phyloP scores from a whole-genome alignment of 139 green algal genomes.

The Marvania coccoides region DNA sequence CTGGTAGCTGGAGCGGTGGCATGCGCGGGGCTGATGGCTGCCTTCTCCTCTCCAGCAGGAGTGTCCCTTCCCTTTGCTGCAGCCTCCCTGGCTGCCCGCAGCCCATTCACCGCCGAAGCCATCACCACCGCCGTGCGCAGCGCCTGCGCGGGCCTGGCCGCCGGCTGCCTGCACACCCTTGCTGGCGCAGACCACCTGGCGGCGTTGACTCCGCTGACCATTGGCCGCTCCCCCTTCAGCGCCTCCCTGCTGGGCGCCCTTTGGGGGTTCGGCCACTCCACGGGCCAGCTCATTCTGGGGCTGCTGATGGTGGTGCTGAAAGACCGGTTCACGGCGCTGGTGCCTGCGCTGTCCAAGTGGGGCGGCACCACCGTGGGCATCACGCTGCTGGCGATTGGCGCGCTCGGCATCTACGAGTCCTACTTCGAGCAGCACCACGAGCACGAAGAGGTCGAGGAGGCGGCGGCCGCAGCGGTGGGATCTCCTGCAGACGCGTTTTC shows the following conservation, averaged over 20 bases:
- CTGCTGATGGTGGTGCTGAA: constrained; percentile 80
- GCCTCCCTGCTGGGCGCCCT: constrained; percentile 84
- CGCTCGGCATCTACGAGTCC: constrained; percentile 82
- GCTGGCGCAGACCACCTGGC: constrained; percentile 95
- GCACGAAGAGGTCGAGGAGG: background rate
- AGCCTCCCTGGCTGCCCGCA: background rate
- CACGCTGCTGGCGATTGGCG: constrained; percentile 89
- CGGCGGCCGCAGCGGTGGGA: background rate
- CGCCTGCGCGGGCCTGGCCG: constrained; percentile 79
- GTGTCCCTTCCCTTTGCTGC: background rate
- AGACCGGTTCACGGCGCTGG: constrained; percentile 48
- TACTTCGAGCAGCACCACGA: constrained; percentile 38
- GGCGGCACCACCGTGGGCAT: constrained; percentile 72
- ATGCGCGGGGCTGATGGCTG: too few species aligned
- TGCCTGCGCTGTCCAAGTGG: constrained; percentile 69
- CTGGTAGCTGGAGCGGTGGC: too few species aligned
- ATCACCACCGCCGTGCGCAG: constrained; percentile 20
- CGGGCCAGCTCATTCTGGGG: constrained; percentile 94
- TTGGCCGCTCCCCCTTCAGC: constrained; percentile 67
- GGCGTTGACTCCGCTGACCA: constrained; percentile 88
- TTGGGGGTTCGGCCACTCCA: constrained; percentile 96
- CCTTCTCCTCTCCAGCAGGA: too few species aligned
- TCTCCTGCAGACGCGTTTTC: constrained; percentile 3
- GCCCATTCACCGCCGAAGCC: background rate
- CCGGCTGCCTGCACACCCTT: constrained; percentile 92